Percentiles rank a stretch among this genome's conserved stretches.
phyloP scores from a whole-genome alignment of 2,329 filamentous ascomycete genomes.

The Sclerotinia spermophila region DNA sequence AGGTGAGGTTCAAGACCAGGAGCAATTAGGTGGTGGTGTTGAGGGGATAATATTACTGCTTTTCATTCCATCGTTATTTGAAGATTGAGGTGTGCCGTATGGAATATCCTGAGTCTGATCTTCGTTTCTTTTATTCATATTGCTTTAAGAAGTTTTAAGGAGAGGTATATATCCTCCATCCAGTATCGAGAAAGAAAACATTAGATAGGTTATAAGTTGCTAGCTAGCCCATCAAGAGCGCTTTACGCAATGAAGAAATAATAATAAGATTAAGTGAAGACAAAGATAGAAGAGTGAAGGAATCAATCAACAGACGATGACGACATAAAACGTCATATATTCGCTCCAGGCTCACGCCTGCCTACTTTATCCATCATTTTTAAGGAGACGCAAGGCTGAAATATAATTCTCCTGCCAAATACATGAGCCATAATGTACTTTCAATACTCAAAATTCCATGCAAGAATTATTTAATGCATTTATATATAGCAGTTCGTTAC shows the following conservation, averaged over 20 bases:
- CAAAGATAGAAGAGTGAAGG: background rate
- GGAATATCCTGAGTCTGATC: conserved; percentile 7
- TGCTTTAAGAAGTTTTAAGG: background rate
- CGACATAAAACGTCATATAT: background rate
- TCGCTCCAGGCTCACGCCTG: background rate
- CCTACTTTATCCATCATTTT: background rate
- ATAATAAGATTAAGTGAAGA: background rate
- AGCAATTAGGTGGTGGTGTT: background rate
- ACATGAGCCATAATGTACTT: background rate
- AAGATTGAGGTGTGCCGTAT: background rate
- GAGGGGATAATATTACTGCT: background rate
- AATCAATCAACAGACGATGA: background rate
- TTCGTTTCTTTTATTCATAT: background rate
- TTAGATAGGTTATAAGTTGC: background rate
- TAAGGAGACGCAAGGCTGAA: background rate
- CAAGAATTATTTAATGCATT: background rate
- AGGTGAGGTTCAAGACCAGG: background rate
- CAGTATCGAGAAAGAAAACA: background rate
- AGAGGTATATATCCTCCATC: background rate
- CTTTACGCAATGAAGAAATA: background rate
- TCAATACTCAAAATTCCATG: background rate
- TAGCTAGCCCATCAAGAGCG: conserved; percentile 13
- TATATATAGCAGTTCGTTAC: background rate
- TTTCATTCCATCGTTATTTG: background rate
- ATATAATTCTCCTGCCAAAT: background rate